These are phyloP conservation scores for Penicillium sp. DNA, from an alignment of 2,329 filamentous ascomycete species.

Conservation along the genomic window DNA sequence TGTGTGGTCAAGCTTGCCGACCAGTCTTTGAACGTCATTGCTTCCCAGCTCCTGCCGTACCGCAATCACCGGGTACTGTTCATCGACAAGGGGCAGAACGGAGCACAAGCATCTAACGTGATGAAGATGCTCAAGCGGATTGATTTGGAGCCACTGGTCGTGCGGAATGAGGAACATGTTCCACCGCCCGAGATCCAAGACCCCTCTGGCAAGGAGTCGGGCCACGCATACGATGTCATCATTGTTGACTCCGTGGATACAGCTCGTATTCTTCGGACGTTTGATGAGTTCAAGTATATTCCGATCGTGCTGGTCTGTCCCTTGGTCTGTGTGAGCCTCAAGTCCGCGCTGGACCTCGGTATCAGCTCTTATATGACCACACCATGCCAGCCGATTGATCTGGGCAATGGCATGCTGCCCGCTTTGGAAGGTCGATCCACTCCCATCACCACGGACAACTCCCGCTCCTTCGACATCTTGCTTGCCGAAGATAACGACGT, in stretches of 20 bases:
- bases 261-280: constrained; percentile 73
- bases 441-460: constrained; percentile 85
- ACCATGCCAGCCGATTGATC: constrained; percentile 85
- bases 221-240: constrained; percentile 81
- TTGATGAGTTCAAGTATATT: constrained; percentile 96
- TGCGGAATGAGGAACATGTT: constrained; percentile 68
- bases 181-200: constrained; percentile 50
- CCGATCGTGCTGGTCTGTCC: constrained; percentile 90
- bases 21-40: constrained; percentile 69
- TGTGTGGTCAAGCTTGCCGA: constrained; percentile 81
- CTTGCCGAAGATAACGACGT: constrained; percentile 96
- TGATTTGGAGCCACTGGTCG: constrained; percentile 73
- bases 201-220: constrained; percentile 43
- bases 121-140: constrained; percentile 70
- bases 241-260: constrained; percentile 91
- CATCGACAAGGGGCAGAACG: constrained; percentile 82
- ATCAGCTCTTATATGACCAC: constrained; percentile 99
- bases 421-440: constrained; percentile 89
- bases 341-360: constrained; percentile 86
- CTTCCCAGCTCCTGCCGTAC: constrained; percentile 76
- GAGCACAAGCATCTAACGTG: constrained; percentile 61
- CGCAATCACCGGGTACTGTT: constrained; percentile 87
- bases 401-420: constrained; percentile 93
- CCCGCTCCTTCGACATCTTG: constrained; percentile 89
- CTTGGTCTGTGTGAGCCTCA: constrained; percentile 81